Evolutionary conservation across 2,329 filamentous ascomycete species (phyloP).

Genomic region (Pestalotiopsis sp.): DNA sequence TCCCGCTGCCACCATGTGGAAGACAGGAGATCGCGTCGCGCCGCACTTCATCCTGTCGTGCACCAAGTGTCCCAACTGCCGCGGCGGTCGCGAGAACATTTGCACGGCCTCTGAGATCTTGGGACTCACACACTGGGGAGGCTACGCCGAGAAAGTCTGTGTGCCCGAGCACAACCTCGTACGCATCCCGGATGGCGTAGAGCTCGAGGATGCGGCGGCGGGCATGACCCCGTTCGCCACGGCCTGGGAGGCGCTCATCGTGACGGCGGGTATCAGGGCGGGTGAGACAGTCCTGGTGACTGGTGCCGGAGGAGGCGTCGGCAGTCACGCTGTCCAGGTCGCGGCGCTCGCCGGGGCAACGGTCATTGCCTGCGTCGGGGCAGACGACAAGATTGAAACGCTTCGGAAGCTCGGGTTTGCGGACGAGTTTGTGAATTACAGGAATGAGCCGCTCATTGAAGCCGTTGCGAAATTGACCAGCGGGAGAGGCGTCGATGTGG

Average conservation of each 20-base stretch:
- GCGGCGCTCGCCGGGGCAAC: conserved; percentile 5
- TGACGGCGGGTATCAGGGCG: conserved; percentile 1
- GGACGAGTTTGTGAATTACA: conserved; percentile 8
- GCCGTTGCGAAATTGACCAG: not conserved
- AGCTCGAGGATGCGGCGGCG: not conserved
- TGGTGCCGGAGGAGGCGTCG: conserved; percentile 2
- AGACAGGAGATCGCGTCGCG: conserved; percentile 5
- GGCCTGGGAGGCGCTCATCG: conserved; percentile 6
- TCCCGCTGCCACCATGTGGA: not conserved
- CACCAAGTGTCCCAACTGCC: conserved; percentile 1
- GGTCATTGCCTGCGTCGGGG: conserved; percentile 2
- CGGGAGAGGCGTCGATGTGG: conserved; percentile 4
- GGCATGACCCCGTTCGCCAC: conserved; percentile 7
- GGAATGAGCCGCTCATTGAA: not conserved
- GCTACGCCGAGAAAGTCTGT: conserved; percentile 4
- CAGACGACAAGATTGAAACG: conserved; percentile 1
- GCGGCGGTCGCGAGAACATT: conserved; percentile 9
- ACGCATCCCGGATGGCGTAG: not conserved
- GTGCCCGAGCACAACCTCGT: conserved; percentile 2
- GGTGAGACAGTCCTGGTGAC: conserved; percentile 5
- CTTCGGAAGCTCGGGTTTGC: not conserved
- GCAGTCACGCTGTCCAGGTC: conserved; percentile 10
- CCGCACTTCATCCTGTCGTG: conserved; percentile 8
- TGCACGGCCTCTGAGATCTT: not conserved
- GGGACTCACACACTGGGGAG: conserved; percentile 9